These are phyloP conservation scores for Tylopilus sp. DNA, from an alignment of 768 basidiomycete species.

Conservation along the genomic window DNA sequence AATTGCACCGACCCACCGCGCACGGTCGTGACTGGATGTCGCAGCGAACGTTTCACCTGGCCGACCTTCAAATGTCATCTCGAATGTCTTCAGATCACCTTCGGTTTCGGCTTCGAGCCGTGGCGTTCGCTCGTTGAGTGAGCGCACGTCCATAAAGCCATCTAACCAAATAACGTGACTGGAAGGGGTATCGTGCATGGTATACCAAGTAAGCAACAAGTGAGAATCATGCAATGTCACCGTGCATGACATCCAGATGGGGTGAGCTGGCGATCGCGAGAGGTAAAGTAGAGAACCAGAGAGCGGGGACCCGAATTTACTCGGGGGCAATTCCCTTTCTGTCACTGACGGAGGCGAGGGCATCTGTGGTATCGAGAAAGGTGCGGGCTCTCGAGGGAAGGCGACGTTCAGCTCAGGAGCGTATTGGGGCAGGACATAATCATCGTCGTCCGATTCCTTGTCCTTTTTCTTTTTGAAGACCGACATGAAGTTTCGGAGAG, in stretches of 20 bases:
- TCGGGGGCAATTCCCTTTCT: background rate
- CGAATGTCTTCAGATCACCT: constrained; percentile 55
- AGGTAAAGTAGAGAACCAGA: constrained; percentile 46
- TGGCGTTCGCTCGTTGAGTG: constrained; percentile 47
- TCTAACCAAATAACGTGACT: constrained; percentile 47
- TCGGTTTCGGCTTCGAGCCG: constrained; percentile 40
- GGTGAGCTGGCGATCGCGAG: constrained; percentile 29
- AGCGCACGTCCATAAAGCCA: constrained; percentile 62
- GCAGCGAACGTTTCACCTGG: constrained; percentile 61
- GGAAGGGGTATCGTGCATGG: constrained; percentile 37
- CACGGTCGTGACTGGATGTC: constrained; percentile 56
- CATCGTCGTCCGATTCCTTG: constrained; percentile 28
- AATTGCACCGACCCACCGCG: constrained; percentile 70
- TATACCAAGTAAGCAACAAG: constrained; percentile 49
- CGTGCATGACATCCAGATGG: constrained; percentile 51
- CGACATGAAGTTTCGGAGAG: constrained; percentile 59
- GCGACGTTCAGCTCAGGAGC: constrained; percentile 6
- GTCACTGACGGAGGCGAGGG: background rate
- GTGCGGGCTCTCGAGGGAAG: background rate
- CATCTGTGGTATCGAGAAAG: background rate
- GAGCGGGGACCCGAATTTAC: background rate
- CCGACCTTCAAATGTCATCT: constrained; percentile 55
- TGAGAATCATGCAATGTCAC: constrained; percentile 36
- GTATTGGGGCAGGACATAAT: constrained; percentile 6
- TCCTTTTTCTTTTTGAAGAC: constrained; percentile 51